Evolutionary conservation across 176 grass and related monocot genomes (phyloP).

Genomic region (Rhynchospora tenuis): DNA sequence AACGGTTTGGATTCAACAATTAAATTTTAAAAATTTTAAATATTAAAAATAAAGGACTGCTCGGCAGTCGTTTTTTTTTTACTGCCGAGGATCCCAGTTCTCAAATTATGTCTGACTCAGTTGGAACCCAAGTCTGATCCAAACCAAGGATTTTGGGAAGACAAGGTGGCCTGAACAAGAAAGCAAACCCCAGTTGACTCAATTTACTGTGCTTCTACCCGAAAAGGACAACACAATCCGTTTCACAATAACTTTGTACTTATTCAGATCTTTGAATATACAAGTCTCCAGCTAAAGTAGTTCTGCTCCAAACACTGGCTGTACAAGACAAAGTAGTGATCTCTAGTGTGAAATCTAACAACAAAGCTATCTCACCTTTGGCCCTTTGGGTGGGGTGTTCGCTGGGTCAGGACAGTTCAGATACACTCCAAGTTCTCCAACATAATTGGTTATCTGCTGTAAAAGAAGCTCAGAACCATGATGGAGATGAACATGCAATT

Average conservation of each 20-base stretch:
- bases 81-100: too few species aligned
- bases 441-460: slow-evolving; percentile 68
- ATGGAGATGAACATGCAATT: slow-evolving; percentile 64
- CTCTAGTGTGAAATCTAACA: background rate
- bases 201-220: background rate
- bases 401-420: slow-evolving; percentile 31
- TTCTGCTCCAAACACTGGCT: background rate
- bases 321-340: background rate
- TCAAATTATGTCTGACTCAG: background rate
- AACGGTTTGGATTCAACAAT: too few species aligned
- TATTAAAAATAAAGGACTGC: too few species aligned
- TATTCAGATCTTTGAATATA: background rate
- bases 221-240: background rate
- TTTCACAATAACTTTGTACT: background rate
- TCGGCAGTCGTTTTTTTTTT: too few species aligned
- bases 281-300: background rate
- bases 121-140: background rate
- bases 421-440: slow-evolving; percentile 40
- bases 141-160: background rate
- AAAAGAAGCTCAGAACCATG: slow-evolving; percentile 54
- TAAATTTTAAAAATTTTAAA: too few species aligned
- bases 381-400: slow-evolving; percentile 40
- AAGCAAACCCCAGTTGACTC: background rate
- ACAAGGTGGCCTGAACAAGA: background rate
- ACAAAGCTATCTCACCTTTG: slow-evolving; percentile 54